Conservation (phyloP, 495 filamentous ascomycete species). For the Aspergillus olivimuriae region DNA sequence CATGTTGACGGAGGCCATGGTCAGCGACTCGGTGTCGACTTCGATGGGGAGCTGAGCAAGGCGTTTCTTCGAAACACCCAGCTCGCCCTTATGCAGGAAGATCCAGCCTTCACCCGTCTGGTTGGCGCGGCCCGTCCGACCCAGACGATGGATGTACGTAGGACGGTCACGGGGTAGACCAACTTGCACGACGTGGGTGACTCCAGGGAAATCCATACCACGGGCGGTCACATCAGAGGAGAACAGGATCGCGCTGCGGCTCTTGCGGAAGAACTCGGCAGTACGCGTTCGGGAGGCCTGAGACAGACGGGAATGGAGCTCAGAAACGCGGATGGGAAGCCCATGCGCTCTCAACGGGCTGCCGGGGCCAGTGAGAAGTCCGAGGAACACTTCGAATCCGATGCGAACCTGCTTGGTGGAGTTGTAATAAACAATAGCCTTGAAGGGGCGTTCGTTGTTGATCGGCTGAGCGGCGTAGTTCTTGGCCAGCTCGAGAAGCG, state of each 20-base stretch:
- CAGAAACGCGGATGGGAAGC: constrained; percentile 44
- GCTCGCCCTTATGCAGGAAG: constrained; percentile 57
- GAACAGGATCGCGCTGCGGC: constrained; percentile 66
- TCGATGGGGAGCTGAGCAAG: constrained; percentile 61
- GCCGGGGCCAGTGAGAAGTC: constrained; percentile 31
- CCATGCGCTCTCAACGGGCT: constrained; percentile 31
- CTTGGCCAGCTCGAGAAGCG: constrained; percentile 67
- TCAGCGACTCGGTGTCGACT: constrained; percentile 46
- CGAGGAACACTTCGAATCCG: constrained; percentile 52
- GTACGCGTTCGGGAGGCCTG: constrained; percentile 59
- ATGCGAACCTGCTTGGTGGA: constrained; percentile 66
- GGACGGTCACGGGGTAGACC: constrained; percentile 55
- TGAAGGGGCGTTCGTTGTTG: constrained; percentile 60
- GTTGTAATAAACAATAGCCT: constrained; percentile 86
- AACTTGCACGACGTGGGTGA: constrained; percentile 66
- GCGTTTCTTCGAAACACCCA: constrained; percentile 34
- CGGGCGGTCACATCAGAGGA: constrained; percentile 92
- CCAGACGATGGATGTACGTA: constrained; percentile 69
- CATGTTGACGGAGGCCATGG: constrained; percentile 48
- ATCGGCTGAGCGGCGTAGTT: constrained; percentile 39
- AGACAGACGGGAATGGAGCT: constrained; percentile 76
- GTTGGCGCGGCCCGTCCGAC: constrained; percentile 66
- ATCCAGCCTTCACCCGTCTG: constrained; percentile 79
- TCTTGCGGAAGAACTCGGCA: constrained; percentile 63
- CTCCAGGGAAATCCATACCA: constrained; percentile 76